Evolutionary conservation across 2,329 filamentous ascomycete species (phyloP).

Genomic region (Neonectria faginata): DNA sequence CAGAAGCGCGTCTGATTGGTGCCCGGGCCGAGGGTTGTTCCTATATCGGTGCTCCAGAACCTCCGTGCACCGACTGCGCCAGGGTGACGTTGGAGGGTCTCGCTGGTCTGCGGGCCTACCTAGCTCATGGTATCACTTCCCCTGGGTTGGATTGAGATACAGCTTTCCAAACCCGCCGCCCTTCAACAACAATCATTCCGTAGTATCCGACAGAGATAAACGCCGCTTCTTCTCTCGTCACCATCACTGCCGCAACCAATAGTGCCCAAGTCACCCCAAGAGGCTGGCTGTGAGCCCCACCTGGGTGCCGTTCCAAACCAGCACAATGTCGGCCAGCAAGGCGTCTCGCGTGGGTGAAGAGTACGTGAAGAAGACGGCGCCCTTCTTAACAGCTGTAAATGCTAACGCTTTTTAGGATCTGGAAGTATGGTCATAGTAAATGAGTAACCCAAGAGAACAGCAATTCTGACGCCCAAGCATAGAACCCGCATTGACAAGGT

Average conservation of each 20-base stretch:
- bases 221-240: neutral
- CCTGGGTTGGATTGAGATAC: conserved; percentile 20
- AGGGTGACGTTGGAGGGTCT: conserved; percentile 37
- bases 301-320: conserved; percentile 6
- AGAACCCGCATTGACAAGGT: conserved; percentile 97
- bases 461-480: conserved; percentile 33
- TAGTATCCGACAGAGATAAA: neutral
- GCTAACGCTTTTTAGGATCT: conserved; percentile 72
- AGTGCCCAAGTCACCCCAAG: neutral
- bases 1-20: conserved; percentile 43
- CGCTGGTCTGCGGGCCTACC: neutral
- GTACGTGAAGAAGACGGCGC: conserved; percentile 55
- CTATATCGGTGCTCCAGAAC: conserved; percentile 40
- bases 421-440: conserved; percentile 78
- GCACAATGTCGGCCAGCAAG: conserved; percentile 69
- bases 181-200: neutral
- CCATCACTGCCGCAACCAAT: neutral
- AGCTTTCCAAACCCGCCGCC: conserved; percentile 2
- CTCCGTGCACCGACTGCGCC: conserved; percentile 41
- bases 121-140: conserved; percentile 32
- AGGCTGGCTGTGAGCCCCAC: conserved; percentile 7
- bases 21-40: conserved; percentile 53
- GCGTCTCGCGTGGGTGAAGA: conserved; percentile 72
- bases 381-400: conserved; percentile 14
- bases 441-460: neutral